Base-by-base conservation (phyloP, 371 early-diverging fungal species). In the Mucor piriformis region DNA sequence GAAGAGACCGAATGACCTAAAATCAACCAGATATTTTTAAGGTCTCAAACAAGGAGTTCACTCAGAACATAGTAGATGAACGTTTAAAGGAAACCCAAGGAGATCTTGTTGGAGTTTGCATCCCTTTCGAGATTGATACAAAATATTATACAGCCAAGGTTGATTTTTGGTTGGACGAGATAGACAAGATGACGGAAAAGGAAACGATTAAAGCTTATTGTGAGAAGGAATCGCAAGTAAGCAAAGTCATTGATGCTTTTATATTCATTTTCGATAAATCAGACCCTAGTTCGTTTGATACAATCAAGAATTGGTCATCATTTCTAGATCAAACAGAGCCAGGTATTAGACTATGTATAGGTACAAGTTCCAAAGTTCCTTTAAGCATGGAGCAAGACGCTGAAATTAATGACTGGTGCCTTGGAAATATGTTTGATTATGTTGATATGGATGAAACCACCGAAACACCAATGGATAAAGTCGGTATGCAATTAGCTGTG, bases 91-190 rank as follows among this genome's bases (percentile, higher is more conserved):
- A 64, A 53, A 66, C 68, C 0, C 69, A 81, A 0, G 68, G 64
- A 8, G 64, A 52, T 23, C 68, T 79, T 55, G 71, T 77, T 1
- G 85, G 85, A 2, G 67, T 79, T 3, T 72, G 70, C n/a, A 80
- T 88, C 34, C 88, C 88, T 11, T 86, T 83, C 78, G 76, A 64
- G 2, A 77, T 91, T 23, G 75, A 82, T 18, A 91, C 86, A 13
- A 89, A 88, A 55, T 91, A 91, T 68, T 91, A 90, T 62, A 79
- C 79, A n/a, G 89, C 88, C 18, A 59, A 79, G 12, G 80, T 91
- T 6, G 83, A 79, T 47, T 80, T 89, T 63, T 91, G 89, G 89
- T 51, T 88, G 24, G 91, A 88, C 60, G 79, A 82, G 50, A 72
- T 83, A 0, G 59, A 58, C 18, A 54, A 56, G 6, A 69, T 73